These are phyloP conservation scores for Asterophora parasitica DNA, from an alignment of 768 basidiomycete species.

Conservation along the genomic window DNA sequence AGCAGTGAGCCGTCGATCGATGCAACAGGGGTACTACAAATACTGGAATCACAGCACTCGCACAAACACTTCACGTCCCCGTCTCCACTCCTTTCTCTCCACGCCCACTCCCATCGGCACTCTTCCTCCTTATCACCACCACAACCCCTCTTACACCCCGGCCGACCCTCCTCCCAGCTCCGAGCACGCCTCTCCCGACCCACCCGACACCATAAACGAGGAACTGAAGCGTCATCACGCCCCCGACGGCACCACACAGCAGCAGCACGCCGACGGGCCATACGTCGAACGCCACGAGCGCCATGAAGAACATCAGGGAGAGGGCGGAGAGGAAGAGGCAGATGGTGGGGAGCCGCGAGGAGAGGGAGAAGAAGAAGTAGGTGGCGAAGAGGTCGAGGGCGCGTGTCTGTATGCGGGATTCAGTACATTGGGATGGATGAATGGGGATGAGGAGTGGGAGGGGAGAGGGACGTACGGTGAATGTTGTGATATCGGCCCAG, in stretches of 20 bases:
- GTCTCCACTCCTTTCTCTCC: no score
- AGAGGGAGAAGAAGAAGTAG: slow-evolving; percentile 67
- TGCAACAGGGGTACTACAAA: no score
- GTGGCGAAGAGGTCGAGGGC: slow-evolving; percentile 54
- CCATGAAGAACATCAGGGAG: slow-evolving; percentile 58
- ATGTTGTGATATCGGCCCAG: slow-evolving; percentile 45
- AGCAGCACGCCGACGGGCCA: slow-evolving; percentile 62
- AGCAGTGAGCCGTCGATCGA: no score
- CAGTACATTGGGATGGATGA: no score
- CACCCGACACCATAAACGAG: slow-evolving; percentile 43
- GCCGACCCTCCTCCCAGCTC: slow-evolving; percentile 16
- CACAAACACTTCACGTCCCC: no score
- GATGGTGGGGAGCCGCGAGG: slow-evolving; percentile 57
- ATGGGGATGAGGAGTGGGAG: neutral
- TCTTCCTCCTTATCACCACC: no score
- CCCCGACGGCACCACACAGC: slow-evolving; percentile 52
- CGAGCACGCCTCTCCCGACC: slow-evolving; percentile 23
- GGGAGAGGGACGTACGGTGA: slow-evolving; percentile 39
- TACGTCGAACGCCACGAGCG: slow-evolving; percentile 54
- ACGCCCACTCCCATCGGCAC: no score
- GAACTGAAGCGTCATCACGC: slow-evolving; percentile 62
- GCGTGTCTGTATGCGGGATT: slow-evolving; percentile 32
- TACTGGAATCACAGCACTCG: no score
- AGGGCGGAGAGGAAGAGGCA: slow-evolving; percentile 53
- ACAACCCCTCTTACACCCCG: neutral